phyloP scores from a whole-genome alignment of 257 asterid species.

The Solanum stenotomum region DNA sequence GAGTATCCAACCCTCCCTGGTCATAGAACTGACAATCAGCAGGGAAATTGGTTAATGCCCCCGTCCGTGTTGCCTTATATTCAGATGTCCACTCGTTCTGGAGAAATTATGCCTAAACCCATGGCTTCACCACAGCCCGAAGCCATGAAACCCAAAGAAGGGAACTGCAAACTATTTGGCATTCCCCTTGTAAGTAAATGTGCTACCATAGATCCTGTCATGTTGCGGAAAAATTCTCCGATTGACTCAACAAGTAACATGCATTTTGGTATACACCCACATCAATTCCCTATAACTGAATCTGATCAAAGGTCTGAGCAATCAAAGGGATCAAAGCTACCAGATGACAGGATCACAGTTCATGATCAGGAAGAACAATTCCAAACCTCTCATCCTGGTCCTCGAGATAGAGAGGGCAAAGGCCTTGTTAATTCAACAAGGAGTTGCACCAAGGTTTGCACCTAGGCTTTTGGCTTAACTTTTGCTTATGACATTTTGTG shows the following conservation, averaged over 20 bases:
- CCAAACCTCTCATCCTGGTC: neutral
- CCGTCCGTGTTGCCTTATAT: conserved; percentile 48
- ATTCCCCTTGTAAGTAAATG: conserved; percentile 49
- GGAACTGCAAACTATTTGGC: conserved; percentile 81
- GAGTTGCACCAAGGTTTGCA: conserved; percentile 94
- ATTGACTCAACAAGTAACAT: conserved; percentile 21
- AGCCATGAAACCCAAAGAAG: conserved; percentile 45
- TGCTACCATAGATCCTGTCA: conserved; percentile 23
- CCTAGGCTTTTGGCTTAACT: neutral
- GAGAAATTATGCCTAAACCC: conserved; percentile 43
- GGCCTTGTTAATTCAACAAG: conserved; percentile 49
- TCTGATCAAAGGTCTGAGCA: conserved; percentile 44
- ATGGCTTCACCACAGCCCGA: conserved; percentile 27
- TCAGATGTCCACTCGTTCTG: conserved; percentile 45
- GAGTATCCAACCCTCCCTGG: conserved; percentile 45
- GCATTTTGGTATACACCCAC: conserved; percentile 24
- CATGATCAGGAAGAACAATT: conserved; percentile 51
- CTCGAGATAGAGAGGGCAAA: conserved; percentile 51
- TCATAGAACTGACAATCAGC: conserved; percentile 43
- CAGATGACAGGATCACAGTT: conserved; percentile 28
- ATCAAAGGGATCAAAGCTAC: conserved; percentile 45
- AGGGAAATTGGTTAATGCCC: conserved; percentile 64
- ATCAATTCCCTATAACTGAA: conserved; percentile 32
- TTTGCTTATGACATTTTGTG: neutral
- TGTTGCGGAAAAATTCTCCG: conserved; percentile 14